These are phyloP conservation scores for Cytospora schulzeri DNA, from an alignment of 2,329 filamentous ascomycete species.

Conservation along the genomic window DNA sequence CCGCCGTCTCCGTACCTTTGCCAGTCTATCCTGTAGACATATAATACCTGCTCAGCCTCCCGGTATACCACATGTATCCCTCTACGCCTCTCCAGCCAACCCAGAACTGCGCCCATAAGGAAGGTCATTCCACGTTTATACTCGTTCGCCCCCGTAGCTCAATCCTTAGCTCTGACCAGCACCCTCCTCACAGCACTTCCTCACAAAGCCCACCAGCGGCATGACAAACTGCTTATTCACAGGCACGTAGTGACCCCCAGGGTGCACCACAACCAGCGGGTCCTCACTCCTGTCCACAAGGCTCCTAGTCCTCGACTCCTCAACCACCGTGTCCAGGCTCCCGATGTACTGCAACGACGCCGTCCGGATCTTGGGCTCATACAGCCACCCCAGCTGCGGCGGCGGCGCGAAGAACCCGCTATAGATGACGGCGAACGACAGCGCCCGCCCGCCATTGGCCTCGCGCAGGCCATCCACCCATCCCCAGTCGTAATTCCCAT, in stretches of 20 bases:
- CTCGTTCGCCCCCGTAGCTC: not conserved
- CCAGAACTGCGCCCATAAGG: not conserved
- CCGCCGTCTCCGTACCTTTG: not conserved
- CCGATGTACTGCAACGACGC: constrained; percentile 82
- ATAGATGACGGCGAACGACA: constrained; percentile 75
- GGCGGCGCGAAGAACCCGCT: constrained; percentile 73
- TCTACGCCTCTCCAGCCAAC: not conserved
- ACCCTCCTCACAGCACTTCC: constrained; percentile 30
- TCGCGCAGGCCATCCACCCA: constrained; percentile 51
- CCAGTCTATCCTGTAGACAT: not conserved
- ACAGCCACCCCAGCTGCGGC: constrained; percentile 66
- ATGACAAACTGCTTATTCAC: constrained; percentile 81
- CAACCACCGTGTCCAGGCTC: constrained; percentile 83
- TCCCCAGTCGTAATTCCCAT: constrained; percentile 38
- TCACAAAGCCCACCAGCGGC: constrained; percentile 56
- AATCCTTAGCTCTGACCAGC: constrained; percentile 13
- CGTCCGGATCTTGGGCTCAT: constrained; percentile 74
- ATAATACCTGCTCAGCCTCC: not conserved
- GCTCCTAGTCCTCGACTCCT: constrained; percentile 69
- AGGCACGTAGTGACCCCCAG: constrained; percentile 88
- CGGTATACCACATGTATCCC: not conserved
- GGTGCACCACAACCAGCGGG: constrained; percentile 65
- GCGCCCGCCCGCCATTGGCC: constrained; percentile 50
- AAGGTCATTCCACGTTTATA: not conserved
- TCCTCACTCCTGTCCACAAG: constrained; percentile 67